A percentile compares a stretch with the other conserved stretches of the same genome.
These are phyloP conservation scores for Pseudonectria foliicola DNA, from an alignment of 2,329 filamentous ascomycete species.

Conservation along the genomic window DNA sequence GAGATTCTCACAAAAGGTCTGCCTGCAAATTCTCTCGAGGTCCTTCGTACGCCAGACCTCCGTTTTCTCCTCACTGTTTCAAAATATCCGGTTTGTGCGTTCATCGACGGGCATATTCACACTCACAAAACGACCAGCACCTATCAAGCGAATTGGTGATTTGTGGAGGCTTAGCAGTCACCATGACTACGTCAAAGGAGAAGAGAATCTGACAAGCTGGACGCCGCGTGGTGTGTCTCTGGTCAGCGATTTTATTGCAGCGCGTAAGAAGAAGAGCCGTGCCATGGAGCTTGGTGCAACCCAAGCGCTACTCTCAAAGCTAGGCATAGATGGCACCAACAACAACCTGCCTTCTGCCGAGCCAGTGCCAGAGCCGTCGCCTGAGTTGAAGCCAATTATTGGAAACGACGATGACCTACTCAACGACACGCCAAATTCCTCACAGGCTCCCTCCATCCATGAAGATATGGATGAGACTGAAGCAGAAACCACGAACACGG, in stretches of 20 bases:
- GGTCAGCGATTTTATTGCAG: slow-evolving; percentile 76
- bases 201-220: slow-evolving; percentile 81
- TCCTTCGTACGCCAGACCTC: slow-evolving; percentile 80
- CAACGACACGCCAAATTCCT: slow-evolving; percentile 49
- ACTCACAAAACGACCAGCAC: slow-evolving; percentile 75
- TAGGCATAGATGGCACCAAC: slow-evolving; percentile 41
- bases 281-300: slow-evolving; percentile 74
- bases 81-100: slow-evolving; percentile 75
- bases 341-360: slow-evolving; percentile 25
- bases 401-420: slow-evolving; percentile 51
- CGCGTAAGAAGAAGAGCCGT: slow-evolving; percentile 66
- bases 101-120: slow-evolving; percentile 84
- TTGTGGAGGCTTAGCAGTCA: slow-evolving; percentile 95
- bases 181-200: slow-evolving; percentile 92
- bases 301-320: slow-evolving; percentile 56
- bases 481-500: slow-evolving; percentile 3
- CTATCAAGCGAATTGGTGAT: slow-evolving; percentile 85
- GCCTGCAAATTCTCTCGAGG: slow-evolving; percentile 75
- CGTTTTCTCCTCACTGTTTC: slow-evolving; percentile 82
- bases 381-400: slow-evolving; percentile 34
- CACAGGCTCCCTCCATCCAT: slow-evolving; percentile 34
- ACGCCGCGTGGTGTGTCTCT: slow-evolving; percentile 82
- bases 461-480: slow-evolving; percentile 19
- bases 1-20: slow-evolving; percentile 74
- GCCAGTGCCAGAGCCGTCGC: slow-evolving; percentile 29